These are phyloP conservation scores for Rhodotorula sp. DNA, from an alignment of 1,284 basidiomycete genomes.

Conservation along the genomic window DNA sequence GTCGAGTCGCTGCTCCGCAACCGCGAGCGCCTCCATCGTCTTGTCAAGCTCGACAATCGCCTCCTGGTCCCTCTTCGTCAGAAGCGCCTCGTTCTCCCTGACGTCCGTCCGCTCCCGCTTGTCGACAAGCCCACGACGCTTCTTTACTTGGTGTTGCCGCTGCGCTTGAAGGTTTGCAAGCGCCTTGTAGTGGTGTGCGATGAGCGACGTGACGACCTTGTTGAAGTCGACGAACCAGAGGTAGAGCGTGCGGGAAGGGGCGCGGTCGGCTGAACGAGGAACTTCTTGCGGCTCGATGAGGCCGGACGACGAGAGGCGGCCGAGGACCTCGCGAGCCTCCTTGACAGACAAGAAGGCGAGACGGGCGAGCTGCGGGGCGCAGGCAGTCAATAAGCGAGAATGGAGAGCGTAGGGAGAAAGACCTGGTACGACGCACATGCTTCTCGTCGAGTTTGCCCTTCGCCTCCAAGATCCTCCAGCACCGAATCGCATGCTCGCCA, in stretches of 20 bases:
- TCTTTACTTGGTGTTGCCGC: slow-evolving; percentile 66
- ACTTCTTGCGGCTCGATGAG: slow-evolving; percentile 87
- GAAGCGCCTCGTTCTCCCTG: slow-evolving; percentile 63
- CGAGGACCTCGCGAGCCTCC: slow-evolving; percentile 76
- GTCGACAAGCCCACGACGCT: slow-evolving; percentile 64
- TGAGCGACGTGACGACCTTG: slow-evolving; percentile 72
- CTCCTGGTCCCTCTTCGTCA: slow-evolving; percentile 70
- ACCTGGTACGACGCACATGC: slow-evolving; percentile 65
- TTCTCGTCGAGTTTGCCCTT: slow-evolving; percentile 97
- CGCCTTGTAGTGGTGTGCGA: slow-evolving; percentile 78
- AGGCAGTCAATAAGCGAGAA: neutral
- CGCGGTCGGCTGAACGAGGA: slow-evolving; percentile 79
- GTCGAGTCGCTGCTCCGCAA: slow-evolving; percentile 66
- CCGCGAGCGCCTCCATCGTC: slow-evolving; percentile 66
- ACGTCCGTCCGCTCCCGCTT: slow-evolving; percentile 79
- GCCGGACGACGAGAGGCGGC: slow-evolving; percentile 72
- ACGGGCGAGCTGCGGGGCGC: slow-evolving; percentile 72
- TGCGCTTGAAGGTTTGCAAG: slow-evolving; percentile 76
- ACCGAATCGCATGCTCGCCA: slow-evolving; percentile 79
- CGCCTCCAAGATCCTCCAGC: slow-evolving; percentile 74
- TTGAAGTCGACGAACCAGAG: slow-evolving; percentile 83
- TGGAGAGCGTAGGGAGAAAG: neutral
- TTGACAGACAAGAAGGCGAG: slow-evolving; percentile 86
- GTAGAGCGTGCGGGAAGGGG: slow-evolving; percentile 78
- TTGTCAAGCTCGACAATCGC: slow-evolving; percentile 53